Base-by-base conservation (phyloP, 352 stramenopile species). In the Thalassiosira sp. region DNA sequence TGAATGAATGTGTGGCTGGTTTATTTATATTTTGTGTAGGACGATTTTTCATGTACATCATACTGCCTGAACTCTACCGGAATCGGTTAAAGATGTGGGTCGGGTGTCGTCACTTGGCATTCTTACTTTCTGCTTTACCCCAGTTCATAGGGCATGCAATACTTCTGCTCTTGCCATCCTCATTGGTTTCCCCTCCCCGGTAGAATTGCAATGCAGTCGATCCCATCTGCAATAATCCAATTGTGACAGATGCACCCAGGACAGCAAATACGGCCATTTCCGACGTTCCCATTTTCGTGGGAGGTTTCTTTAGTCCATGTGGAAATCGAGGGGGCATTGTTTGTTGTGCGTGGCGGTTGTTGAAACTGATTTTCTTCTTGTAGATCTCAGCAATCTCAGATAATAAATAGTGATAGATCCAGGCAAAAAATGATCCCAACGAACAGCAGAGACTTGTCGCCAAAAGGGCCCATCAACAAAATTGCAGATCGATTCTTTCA, bases 311-410 rank as follows among this genome's bases (percentile, higher is more conserved):
- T 7, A 82, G 59, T 43, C 73, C 46, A 27, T 82, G 73, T 16
- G 73, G 73, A 24, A 76, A 75, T 33, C 73, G 64, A 33, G 71
- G 71, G 13, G 61, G 40, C 61, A 73, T 73, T 45, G 22, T 67
- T 46, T 46, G 11, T 46, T 46, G 6, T 2, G 42, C 1, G 3
- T 13, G 15, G 22, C n/a, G 42, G 16, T 16, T 51, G 42, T n/a
- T n/a, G n/a, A n/a, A n/a, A n/a, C n/a, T n/a, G 31, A 40, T 40
- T 5, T 40, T 40, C 31, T 40, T 40, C 10, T 40, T 40, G 31
- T 40, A 40, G n/a, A n/a, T n/a, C n/a, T n/a, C n/a, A n/a, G n/a
- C n/a, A n/a, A n/a, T n/a, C n/a, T n/a, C n/a, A n/a, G n/a, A n/a
- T n/a, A n/a, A n/a, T n/a, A n/a, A n/a, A n/a, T n/a, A n/a, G n/a